These are phyloP conservation scores for Penicillium cosmopolitanum DNA, from an alignment of 495 filamentous ascomycete genomes.

Conservation along the genomic window DNA sequence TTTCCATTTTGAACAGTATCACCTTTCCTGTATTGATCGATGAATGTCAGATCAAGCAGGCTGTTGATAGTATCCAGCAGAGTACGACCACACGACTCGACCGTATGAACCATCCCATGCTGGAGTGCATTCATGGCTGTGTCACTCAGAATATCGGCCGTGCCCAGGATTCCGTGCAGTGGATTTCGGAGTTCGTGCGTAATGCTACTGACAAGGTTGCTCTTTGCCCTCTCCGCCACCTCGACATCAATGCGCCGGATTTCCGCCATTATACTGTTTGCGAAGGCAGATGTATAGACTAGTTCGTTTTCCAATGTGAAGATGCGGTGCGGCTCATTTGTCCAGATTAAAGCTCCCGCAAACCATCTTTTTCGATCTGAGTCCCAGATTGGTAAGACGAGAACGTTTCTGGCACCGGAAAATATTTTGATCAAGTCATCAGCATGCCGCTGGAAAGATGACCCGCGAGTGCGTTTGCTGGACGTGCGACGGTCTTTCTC, in stretches of 20 bases:
- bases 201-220: slow-evolving; percentile 69
- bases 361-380: slow-evolving; percentile 61
- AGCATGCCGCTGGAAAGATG: slow-evolving; percentile 23
- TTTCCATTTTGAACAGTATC: not conserved
- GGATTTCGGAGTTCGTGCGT: slow-evolving; percentile 72
- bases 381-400: slow-evolving; percentile 61
- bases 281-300: slow-evolving; percentile 56
- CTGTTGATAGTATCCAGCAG: slow-evolving; percentile 73
- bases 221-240: slow-evolving; percentile 57
- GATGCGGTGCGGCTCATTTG: slow-evolving; percentile 40
- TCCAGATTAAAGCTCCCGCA: slow-evolving; percentile 63
- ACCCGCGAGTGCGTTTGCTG: slow-evolving; percentile 21
- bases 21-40: slow-evolving; percentile 26
- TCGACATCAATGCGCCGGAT: slow-evolving; percentile 56
- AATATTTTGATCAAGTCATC: slow-evolving; percentile 27
- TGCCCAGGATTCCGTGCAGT: slow-evolving; percentile 66
- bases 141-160: slow-evolving; percentile 63
- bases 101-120: slow-evolving; percentile 62
- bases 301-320: slow-evolving; percentile 49
- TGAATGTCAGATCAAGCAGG: slow-evolving; percentile 57
- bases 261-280: slow-evolving; percentile 65
- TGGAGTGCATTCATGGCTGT: slow-evolving; percentile 58
- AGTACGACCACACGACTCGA: slow-evolving; percentile 68
- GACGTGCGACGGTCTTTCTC: not conserved
- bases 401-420: slow-evolving; percentile 25